Percentiles rank a stretch among this genome's conserved stretches.
Conservation (phyloP, 2,329 filamentous ascomycete genomes). For the Tolypocladium cylindrosporum region DNA sequence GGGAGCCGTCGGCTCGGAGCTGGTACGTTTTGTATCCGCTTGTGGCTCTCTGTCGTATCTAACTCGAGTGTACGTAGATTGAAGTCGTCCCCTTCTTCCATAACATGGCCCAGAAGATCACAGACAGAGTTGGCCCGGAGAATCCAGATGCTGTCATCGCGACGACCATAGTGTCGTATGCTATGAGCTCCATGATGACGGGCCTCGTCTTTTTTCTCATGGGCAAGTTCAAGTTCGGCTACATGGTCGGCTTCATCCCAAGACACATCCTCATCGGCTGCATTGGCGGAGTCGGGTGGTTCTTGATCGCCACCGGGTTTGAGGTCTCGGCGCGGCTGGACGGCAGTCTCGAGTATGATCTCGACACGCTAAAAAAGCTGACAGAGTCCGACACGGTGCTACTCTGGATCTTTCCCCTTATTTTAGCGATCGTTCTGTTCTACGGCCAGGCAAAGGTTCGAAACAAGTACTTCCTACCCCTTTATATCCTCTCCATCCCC, state of each 20-base stretch:
- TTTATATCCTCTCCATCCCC: conserved; percentile 75
- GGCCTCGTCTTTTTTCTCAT: conserved; percentile 87
- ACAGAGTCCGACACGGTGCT: conserved; percentile 63
- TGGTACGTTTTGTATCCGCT: conserved; percentile 42
- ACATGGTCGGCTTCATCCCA: conserved; percentile 93
- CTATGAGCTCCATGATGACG: conserved; percentile 82
- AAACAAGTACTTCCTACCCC: conserved; percentile 76
- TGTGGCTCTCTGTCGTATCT: too few relatives aligned
- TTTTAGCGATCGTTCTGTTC: conserved; percentile 66
- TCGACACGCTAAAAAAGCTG: conserved; percentile 66
- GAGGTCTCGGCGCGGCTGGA: conserved; percentile 87
- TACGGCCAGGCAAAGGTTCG: conserved; percentile 65
- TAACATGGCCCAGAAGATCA: conserved; percentile 90
- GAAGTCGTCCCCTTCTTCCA: conserved; percentile 99
- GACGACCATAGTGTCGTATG: conserved; percentile 87
- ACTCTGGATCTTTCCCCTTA: conserved; percentile 75
- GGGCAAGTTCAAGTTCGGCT: conserved; percentile 78
- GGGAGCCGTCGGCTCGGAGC: conserved; percentile 86
- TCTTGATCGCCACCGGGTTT: conserved; percentile 81
- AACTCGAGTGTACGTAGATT: conserved; percentile 47
- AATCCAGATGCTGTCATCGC: conserved; percentile 81
- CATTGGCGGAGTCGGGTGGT: conserved; percentile 94
- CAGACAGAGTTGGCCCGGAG: conserved; percentile 65
- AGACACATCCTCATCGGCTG: conserved; percentile 94
- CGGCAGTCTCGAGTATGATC: conserved; percentile 73